phyloP scores from a whole-genome alignment of 1,284 basidiomycete genomes.

The Pseudozyma thailandica region DNA sequence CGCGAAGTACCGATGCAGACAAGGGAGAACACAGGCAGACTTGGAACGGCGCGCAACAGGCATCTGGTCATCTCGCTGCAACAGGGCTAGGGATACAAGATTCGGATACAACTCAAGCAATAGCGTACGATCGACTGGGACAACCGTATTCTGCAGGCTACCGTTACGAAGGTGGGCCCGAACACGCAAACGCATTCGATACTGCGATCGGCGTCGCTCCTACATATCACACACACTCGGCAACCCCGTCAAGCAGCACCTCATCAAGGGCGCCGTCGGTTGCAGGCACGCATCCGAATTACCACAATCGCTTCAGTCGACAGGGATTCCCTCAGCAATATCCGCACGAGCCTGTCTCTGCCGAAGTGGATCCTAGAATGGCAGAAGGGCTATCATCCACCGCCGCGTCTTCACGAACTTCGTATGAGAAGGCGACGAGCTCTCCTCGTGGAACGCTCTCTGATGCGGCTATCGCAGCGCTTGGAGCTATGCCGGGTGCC shows the following conservation, averaged over 20 bases:
- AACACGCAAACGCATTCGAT: background rate
- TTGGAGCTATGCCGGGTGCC: constrained; percentile 50
- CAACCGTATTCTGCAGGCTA: too few species aligned
- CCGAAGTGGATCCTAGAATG: constrained; percentile 1
- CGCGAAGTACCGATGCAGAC: constrained; percentile 7
- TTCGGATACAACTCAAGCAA: background rate
- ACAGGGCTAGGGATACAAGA: constrained; percentile 28
- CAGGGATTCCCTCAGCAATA: constrained; percentile 16
- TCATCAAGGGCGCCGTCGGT: constrained; percentile 39
- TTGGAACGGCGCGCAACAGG: constrained; percentile 1
- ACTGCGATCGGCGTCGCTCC: constrained; percentile 12
- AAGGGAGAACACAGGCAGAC: background rate
- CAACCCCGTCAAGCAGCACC: constrained; percentile 12
- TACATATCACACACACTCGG: constrained; percentile 4
- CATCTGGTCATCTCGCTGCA: constrained; percentile 2
- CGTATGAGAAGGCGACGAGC: constrained; percentile 11
- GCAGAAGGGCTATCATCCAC: background rate
- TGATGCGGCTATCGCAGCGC: constrained; percentile 47
- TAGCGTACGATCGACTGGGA: too few species aligned
- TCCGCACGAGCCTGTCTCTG: constrained; percentile 5
- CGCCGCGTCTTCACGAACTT: constrained; percentile 4
- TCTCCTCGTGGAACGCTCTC: constrained; percentile 40
- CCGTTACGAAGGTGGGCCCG: background rate
- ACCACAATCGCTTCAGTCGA: constrained; percentile 47
- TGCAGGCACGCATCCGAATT: constrained; percentile 20